Evolutionary conservation across 768 basidiomycete genomes (phyloP), one percentile per base, ranked within the genome.

Genomic region (Leccinum olivaceopallidum): DNA sequence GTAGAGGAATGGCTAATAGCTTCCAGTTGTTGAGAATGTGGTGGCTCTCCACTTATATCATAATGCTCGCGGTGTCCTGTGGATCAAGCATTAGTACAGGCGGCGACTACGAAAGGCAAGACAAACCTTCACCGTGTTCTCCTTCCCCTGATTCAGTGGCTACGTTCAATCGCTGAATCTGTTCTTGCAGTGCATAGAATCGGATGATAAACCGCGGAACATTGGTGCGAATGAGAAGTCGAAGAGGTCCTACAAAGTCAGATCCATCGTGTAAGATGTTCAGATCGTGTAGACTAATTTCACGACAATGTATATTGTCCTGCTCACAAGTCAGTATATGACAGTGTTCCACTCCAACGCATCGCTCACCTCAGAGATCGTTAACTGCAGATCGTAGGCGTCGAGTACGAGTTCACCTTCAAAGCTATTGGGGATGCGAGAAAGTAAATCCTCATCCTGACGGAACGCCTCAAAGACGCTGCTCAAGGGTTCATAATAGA

Each of bases 401-500:
- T 90, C 85, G 2, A 93, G 69, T 37, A 85, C 74, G 26, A 93
- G 76, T 73, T 92, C 90, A 56, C 81, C 83, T 50, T 86, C 83
- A 22, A 76, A 67, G 51, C 85, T 70, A 34, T 82, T 79, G 32
- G 80, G 75, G 7, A 84, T 64, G 16, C 75, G 72, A 52, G 77
- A 74, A 32, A 90, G 68, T 57, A 76, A 70, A 28, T 54, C 69
- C 53, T 83, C 80, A 58, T 91, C 88, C 67, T 83, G 80, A 32
- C 89, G 87, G 48, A 93, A 75, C 58, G 86, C 87, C 58, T 87
- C 87, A 66, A 92, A 92, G 20, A 92, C 83, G 59, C 74, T 78
- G 48, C 81, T 83, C 51, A 93, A 69, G 30, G 90, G 85, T 69
- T 92, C 90, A 65, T 92, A 92, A 71, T 90, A 93, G 7, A 92